phyloP scores from a whole-genome alignment of 1,284 basidiomycete species.

The Kwoniella shivajii region DNA sequence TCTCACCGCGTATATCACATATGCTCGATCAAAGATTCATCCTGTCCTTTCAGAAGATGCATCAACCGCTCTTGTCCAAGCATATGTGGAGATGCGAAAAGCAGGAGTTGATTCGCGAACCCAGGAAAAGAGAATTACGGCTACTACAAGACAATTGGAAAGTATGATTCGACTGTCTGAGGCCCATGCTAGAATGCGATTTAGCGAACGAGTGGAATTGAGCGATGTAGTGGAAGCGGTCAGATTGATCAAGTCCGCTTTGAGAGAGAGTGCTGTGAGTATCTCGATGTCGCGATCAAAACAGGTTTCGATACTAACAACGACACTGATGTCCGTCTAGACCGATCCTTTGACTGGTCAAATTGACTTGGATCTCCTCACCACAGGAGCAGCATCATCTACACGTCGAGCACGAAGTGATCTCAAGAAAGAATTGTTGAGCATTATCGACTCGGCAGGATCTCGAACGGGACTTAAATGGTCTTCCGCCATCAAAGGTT shows the following conservation, averaged over 20 bases:
- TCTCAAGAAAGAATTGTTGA: conserved; percentile 72
- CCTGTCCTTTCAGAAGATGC: conserved; percentile 89
- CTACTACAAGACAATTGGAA: conserved; percentile 95
- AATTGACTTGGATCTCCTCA: conserved; percentile 91
- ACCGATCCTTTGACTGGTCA: conserved; percentile 92
- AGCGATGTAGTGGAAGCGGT: conserved; percentile 87
- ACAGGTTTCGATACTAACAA: background rate
- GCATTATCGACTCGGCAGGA: conserved; percentile 66
- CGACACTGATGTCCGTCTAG: conserved; percentile 14
- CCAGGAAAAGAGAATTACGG: conserved; percentile 91
- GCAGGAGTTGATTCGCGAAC: conserved; percentile 85
- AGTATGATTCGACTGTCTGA: conserved; percentile 97
- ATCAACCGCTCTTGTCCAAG: conserved; percentile 76
- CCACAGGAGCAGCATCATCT: conserved; percentile 85
- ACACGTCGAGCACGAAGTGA: conserved; percentile 81
- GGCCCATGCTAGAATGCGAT: conserved; percentile 93
- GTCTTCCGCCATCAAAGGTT: conserved; percentile 70
- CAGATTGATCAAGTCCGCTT: conserved; percentile 91
- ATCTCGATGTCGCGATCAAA: background rate
- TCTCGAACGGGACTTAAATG: conserved; percentile 69
- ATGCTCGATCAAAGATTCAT: conserved; percentile 83
- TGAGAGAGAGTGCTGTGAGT: conserved; percentile 75
- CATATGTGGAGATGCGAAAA: conserved; percentile 92
- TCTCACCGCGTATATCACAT: conserved; percentile 92
- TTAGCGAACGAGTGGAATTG: conserved; percentile 79